Percentiles rank a stretch among this genome's conserved stretches.
phyloP scores from a whole-genome alignment of 768 basidiomycete species.

The Russula brevipes region DNA sequence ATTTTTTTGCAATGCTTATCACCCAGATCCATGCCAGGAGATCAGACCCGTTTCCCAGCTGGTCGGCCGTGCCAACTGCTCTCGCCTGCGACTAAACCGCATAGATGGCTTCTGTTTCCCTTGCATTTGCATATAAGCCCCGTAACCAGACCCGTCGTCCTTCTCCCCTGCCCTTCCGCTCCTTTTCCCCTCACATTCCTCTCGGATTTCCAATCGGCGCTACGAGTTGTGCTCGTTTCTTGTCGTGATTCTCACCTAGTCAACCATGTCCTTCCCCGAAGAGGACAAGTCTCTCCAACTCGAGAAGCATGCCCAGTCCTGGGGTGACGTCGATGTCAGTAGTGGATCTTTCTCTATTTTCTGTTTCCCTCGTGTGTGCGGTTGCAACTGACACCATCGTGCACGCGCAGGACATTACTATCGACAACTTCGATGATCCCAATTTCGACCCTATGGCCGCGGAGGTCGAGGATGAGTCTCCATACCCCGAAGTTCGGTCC shows the following conservation, averaged over 20 bases:
- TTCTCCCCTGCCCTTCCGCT: background rate
- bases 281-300: constrained; percentile 26
- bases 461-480: constrained; percentile 42
- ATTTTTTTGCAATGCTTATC: too few relatives aligned
- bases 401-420: constrained; percentile 5
- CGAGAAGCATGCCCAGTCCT: constrained; percentile 18
- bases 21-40: too few relatives aligned
- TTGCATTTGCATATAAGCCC: background rate
- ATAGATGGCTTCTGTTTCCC: background rate
- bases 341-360: background rate
- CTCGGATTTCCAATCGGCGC: background rate
- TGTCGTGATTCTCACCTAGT: background rate
- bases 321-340: background rate
- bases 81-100: background rate
- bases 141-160: background rate
- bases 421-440: constrained; percentile 33
- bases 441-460: constrained; percentile 33
- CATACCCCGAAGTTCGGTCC: constrained; percentile 50
- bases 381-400: too few relatives aligned
- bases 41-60: too few relatives aligned
- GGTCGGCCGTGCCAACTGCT: too few relatives aligned
- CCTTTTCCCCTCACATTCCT: background rate
- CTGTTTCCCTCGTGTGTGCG: background rate
- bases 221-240: constrained; percentile 7
- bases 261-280: constrained; percentile 23